Percentiles rank a stretch among this genome's conserved stretches.
These are phyloP conservation scores for Fonsecaea erecta DNA, from an alignment of 2,329 filamentous ascomycete genomes.

Conservation along the genomic window DNA sequence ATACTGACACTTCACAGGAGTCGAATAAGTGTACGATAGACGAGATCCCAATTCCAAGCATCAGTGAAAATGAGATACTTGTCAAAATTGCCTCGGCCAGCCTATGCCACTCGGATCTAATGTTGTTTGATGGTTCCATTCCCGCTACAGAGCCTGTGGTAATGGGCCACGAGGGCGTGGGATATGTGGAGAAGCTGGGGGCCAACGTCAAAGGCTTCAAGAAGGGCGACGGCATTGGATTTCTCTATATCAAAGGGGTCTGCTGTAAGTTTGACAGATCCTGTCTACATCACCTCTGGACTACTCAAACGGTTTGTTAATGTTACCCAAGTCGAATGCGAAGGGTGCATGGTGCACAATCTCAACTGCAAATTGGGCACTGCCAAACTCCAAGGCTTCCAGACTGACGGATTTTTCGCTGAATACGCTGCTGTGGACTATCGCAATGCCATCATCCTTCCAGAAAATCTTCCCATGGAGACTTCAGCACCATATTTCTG, in stretches of 20 bases:
- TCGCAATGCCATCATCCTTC: slow-evolving; percentile 18
- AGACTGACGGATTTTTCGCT: slow-evolving; percentile 11
- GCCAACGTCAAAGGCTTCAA: slow-evolving; percentile 16
- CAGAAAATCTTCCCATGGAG: slow-evolving; percentile 10
- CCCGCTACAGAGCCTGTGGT: slow-evolving; percentile 17
- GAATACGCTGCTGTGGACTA: slow-evolving; percentile 17
- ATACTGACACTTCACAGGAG: not conserved
- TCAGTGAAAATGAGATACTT: slow-evolving; percentile 14
- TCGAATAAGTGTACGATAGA: slow-evolving; percentile 10
- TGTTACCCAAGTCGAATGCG: slow-evolving; percentile 6
- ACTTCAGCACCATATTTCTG: slow-evolving; percentile 19
- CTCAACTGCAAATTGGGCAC: slow-evolving; percentile 15
- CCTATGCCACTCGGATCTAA: slow-evolving; percentile 20
- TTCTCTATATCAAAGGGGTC: slow-evolving; percentile 17
- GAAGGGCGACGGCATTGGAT: slow-evolving; percentile 15
- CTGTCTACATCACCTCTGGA: not conserved
- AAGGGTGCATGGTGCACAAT: slow-evolving; percentile 15
- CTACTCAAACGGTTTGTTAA: not conserved
- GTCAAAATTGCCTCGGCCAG: slow-evolving; percentile 16
- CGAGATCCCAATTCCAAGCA: slow-evolving; percentile 11
- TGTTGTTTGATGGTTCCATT: slow-evolving; percentile 20
- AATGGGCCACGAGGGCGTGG: slow-evolving; percentile 23
- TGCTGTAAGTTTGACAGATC: slow-evolving; percentile 15
- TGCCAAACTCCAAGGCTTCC: slow-evolving; percentile 11
- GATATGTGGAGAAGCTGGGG: slow-evolving; percentile 12